Evolutionary conservation across 768 basidiomycete genomes (phyloP), one percentile per base, ranked within the genome.

Genomic region (Lyophyllum semitale): DNA sequence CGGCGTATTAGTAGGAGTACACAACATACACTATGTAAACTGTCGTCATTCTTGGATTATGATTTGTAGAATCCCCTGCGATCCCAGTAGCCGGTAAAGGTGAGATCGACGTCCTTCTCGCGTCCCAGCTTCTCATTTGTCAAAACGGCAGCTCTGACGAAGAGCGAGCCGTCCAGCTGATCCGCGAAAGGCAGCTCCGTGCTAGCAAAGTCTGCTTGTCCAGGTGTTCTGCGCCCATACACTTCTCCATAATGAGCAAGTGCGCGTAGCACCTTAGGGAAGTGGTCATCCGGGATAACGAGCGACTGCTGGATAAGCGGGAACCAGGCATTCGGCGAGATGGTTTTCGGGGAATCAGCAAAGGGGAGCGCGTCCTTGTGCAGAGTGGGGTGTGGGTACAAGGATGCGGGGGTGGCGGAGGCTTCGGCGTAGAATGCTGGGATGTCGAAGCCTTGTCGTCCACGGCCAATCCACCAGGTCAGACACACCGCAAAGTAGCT

Each of bases 291-390:
- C 0, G 84, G 84, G 59, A 87, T 80, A 2, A 77, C 75, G 38
- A 87, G 65, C 2, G 81, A 71, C 6, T 74, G 75, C 47, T 84
- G 73, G 29, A 88, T 63, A 54, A 89, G 67, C 17, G 80, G 71
- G 12, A 81, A 73, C 89, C 87, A 89, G 2, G 81, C 74, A 57
- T 88, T 85, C 12, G 84, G 78, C 18, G 67, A 73, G 25, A 64
- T 30, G 2, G 73, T 70, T 48, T 66, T 68, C 9, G 63, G 66
- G 25, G 80, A 73, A 23, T 71, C 67, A 45, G 67, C 54, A 32
- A 57, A 59, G 40, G 60, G 73, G 38, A 63, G 57, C 3, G 63
- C 63, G 37, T 22, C 52, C 46, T 55, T 67, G 59, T 48, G 56
- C n/a, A 61, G 75, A 45, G 41, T 53, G 13, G 68, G 71, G 41